Base-by-base conservation (phyloP, 2,329 filamentous ascomycete genomes). In the Neobulgaria alba region DNA sequence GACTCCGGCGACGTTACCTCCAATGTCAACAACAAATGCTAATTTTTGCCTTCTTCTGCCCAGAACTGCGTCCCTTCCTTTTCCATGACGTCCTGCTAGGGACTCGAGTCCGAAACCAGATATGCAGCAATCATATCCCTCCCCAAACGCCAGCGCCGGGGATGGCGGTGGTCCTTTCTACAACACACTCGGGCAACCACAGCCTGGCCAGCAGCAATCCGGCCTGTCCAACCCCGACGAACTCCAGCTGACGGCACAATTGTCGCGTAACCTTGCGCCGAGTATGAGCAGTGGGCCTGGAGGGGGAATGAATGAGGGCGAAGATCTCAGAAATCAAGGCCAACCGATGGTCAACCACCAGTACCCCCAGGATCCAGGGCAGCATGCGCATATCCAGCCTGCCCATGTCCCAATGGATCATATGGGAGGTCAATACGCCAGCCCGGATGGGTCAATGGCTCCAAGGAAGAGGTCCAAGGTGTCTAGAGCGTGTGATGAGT, bases 401-500 rank as follows among this genome's bases (percentile, higher is more conserved):
- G 41, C 30, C 20, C 53, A 57, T 39, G 45, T 42, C 4, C 45
- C 48, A 21, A 49, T 59, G 45, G 55, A 55, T 33, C 53, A 53
- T 30, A 50, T 73, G 49, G 67, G 63, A 49, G 71, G 73, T 54
- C 63, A 66, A 47, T 67, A 67, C 32, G 61, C 40, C 16, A 58
- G 67, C 35, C 41, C 50, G 33, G 55, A 59, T 48, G 70, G 71
- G 75, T 79, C 10, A 36, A 47, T 47, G 33, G 46, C 51, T 5
- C 81, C 82, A 0, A 70, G 82, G 47, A 92, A 92, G 60, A 72
- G 87, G 44, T 85, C 82, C 4, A 94, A 94, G 61, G 86, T 92
- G 4, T 93, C 87, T 9, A 75, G 87, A 29, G 88, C 87, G 2
- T 95, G 87, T 55, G 87, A 95, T 57, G 86, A 93, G 58, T 94